Base-by-base conservation (phyloP, 2,329 filamentous ascomycete genomes). In the Sporothrix mexicana region DNA sequence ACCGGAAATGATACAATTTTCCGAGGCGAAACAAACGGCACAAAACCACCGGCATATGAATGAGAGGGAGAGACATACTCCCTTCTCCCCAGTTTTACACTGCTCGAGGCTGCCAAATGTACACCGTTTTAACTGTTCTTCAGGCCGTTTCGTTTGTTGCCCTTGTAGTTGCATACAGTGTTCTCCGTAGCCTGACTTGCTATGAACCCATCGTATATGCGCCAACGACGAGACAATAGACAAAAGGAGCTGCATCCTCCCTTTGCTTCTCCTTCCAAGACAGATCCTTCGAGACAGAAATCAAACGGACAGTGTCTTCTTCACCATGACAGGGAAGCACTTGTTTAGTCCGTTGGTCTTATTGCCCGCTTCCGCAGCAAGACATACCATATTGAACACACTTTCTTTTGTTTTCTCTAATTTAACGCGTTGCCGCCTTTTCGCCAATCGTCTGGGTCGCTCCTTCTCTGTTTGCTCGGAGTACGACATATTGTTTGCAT, bases 281-380 rank as follows among this genome's bases (percentile, higher is more conserved):
- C 41, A 66, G 30, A 23, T 25, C 61, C 41, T 47, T 5, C 61
- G 61, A 66, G 41, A n/a, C 61, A 8, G 61, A 64, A 15, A 23
- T n/a, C 17, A 64, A 45, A 25, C 61, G 20, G 15, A 64, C 17
- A 43, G 61, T 7, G 41, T 8, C 23, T 66, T 41, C n/a, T 66
- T 20, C 13, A 36, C 17, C 55, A 23, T 30, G 30, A 36, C 30
- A 2, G 7, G 4, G 51, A 55, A 12, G 2, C 25, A 13, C 45
- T 55, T 55, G n/a, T 23, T 55, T 55, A 13, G 7, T 55, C 25
- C 36, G 57, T n/a, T 61, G 57, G 59, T 6, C 15, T 20, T 25
- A 41, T 23, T 6, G 20, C 36, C 61, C 41, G 61, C 36, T 66
- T 66, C 61, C 61, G 61, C 61, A 66, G 61, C 36, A 66, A 66